Base-by-base conservation (phyloP, 2,329 filamentous ascomycete species). In the Davidsoniella neocaledoniae region DNA sequence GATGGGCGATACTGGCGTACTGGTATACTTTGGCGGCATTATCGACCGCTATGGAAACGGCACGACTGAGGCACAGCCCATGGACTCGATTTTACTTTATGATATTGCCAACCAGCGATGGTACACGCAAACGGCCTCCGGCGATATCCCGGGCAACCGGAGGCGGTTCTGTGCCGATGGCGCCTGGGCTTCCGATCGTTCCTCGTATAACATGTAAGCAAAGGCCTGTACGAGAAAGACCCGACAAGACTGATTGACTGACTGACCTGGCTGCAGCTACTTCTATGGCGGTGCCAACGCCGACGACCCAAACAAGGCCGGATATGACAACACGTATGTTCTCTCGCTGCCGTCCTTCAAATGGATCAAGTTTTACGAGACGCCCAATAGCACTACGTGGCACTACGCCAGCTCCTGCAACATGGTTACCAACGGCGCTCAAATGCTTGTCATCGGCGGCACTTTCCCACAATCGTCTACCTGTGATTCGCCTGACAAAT, bases 401-500 rank as follows among this genome's bases (percentile, higher is more conserved):
- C 74, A 77, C 55, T 70, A 79, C 58, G 72, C 70, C 23, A 64
- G 77, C 25, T 73, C 68, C 36, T 80, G 76, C 58, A 76, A 76
- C 57, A 71, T 80, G 25, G 62, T 77, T 21, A 56, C 61, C 17
- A 67, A 70, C 48, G 62, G 65, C 43, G 66, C 70, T 4, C 77
- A 81, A 59, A 80, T 81, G 72, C 61, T 81, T 21, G 67, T 81
- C 43, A 72, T 80, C 36, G 77, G 78, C 19, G 78, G 78, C 16
- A 69, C 67, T 43, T 77, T 79, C 53, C 70, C 75, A 0, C 56
- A 65, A 7, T 62, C 58, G 9, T 60, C 67, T 36, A 56, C 63
- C 5, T 81, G 76, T 56, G 76, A 81, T 57, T 63, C 64, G n/a
- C 64, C 66, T 1, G 62, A 63, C 10, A 65, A 70, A 21, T 75